Evolutionary conservation across 371 early-diverging fungal species (phyloP), one percentile per base, ranked within the genome.

Genomic region (Syncephalastrum contaminatum): DNA sequence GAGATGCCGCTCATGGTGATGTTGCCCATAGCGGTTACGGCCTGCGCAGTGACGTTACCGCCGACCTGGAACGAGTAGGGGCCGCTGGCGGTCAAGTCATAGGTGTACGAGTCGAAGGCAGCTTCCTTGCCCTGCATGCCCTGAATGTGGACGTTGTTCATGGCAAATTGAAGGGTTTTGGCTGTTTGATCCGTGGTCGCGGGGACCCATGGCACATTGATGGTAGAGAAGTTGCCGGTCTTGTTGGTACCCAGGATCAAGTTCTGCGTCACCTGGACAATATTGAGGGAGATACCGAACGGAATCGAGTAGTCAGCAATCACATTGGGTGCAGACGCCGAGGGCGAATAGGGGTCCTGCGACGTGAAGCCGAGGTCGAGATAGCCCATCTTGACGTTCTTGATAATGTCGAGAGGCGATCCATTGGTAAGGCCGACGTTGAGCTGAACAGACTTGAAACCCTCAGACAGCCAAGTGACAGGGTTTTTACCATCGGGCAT

Each of bases 11-110:
- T 53, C 42, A 86, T 74, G 3, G 62, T 62, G 43, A 87, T 74
- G 54, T 73, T 64, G 59, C 88, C 88, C 48, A 85, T 76, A 7
- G 88, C 74, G 14, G 86, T 87, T 21, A 53, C 50, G 21, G 81
- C 79, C 56, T 78, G 74, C 52, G 83, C 79, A 5, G 74, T 68
- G 19, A 79, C 81, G 18, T 66, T 62, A 45, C 85, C 85, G 25
- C 67, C 55, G 16, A 83, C 70, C 39, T 67, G 60, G 62, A 85
- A 85, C 19, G 67, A 67, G 39, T 82, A 68, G 51, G 59, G 53
- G 8, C 67, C 53, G 24, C 63, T 63, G 15, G 74, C 57, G 51
- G 83, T 78, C 63, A 85, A 58, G 46, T 64, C 70, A 25, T 75
- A 75, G 40, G 72, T 75, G 58, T 80, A 84, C 19, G 72, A 66